Base-by-base conservation (phyloP, 331 rosid species). In the Rhamnella rubrinervis region DNA sequence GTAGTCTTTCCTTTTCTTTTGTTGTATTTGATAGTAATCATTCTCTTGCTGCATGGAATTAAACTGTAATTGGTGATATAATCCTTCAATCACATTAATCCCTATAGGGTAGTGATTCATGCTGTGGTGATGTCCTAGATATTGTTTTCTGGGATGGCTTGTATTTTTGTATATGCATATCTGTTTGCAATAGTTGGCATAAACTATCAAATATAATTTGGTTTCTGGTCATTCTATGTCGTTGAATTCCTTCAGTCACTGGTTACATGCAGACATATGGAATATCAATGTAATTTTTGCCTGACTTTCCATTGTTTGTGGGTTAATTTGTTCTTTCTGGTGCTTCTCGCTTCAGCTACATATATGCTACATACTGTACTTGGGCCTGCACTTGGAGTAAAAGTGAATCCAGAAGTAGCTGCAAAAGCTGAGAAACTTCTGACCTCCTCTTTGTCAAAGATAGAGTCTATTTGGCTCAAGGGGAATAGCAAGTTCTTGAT, bases 381-480 rank as follows among this genome's bases (percentile, higher is more conserved):
- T 25, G 97, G 88, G 71, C 92, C 97, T 47, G 55, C 40, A 7
- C 38, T 91, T 81, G 98, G 97, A 50, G 73, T 73, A 67, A 74
- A 37, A 40, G 47, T 46, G 21, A 84, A 79, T 71, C 84, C 82
- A 68, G 75, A 83, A 84, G 91, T 86, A 64, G 98, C 95, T 56
- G 81, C 80, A 35, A 85, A 83, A 83, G 92, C 85, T 20, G 92
- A 87, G 86, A 83, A 75, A 77, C 50, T 87, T 75, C 70, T 93
- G 78, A 78, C 71, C 37, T 78, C 82, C 44, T 91, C 98, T 55
- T 80, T 93, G 81, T 84, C 87, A 55, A 80, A 64, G 64, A 63
- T 91, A 44, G 98, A 91, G 82, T 84, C 87, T 37, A 37, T 93
- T 67, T 89, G 95, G 96, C 91, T 91, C 64, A 81, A 89, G 75